Percentiles rank a stretch among this genome's conserved stretches.
Evolutionary conservation across 2,329 filamentous ascomycete genomes (phyloP).

Genomic region (Fusarium sp.): DNA sequence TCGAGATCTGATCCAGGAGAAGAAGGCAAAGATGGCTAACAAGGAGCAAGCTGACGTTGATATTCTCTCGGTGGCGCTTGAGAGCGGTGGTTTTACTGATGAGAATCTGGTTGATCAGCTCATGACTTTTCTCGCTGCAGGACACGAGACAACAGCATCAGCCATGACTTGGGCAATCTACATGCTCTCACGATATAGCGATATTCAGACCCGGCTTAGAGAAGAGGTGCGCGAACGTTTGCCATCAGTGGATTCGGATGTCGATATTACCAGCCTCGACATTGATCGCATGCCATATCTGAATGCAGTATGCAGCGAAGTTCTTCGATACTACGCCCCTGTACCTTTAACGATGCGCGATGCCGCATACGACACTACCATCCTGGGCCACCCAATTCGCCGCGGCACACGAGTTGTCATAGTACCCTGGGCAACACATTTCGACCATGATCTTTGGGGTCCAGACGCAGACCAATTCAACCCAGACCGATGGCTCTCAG

Average conservation of each 20-base stretch:
- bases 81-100: constrained; percentile 80
- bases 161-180: constrained; percentile 82
- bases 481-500: constrained; percentile 79
- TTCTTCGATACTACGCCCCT: constrained; percentile 78
- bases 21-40: constrained; percentile 66
- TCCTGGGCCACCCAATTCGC: constrained; percentile 74
- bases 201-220: constrained; percentile 75
- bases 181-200: constrained; percentile 73
- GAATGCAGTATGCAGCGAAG: constrained; percentile 82
- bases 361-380: constrained; percentile 71
- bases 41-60: constrained; percentile 70
- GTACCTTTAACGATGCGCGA: constrained; percentile 78
- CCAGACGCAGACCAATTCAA: constrained; percentile 79
- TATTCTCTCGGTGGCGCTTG: constrained; percentile 83
- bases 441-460: constrained; percentile 78
- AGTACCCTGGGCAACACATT: constrained; percentile 75
- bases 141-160: constrained; percentile 82
- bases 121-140: constrained; percentile 89
- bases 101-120: constrained; percentile 87
- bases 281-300: constrained; percentile 84
- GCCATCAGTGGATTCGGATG: constrained; percentile 58
- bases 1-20: constrained; percentile 75
- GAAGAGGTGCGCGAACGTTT: constrained; percentile 73
- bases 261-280: constrained; percentile 57
- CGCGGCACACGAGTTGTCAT: constrained; percentile 78